phyloP scores from a whole-genome alignment of 768 basidiomycete genomes.

The Rhodotorula paludigena region DNA sequence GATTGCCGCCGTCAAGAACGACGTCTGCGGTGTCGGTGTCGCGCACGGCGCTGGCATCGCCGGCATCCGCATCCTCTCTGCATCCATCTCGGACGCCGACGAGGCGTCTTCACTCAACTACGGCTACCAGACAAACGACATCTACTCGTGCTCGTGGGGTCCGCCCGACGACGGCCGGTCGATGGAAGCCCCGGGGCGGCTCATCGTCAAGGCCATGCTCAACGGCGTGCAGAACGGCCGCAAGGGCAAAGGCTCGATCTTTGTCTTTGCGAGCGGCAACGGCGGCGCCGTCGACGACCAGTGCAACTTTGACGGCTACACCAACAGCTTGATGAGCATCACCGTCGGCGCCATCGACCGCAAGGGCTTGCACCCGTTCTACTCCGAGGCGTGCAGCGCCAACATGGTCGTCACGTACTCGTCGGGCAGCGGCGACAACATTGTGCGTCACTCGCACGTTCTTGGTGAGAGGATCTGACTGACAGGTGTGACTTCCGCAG shows the following conservation, averaged over 20 bases:
- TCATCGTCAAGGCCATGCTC: conserved; percentile 88
- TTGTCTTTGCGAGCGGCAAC: conserved; percentile 96
- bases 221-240: conserved; percentile 90
- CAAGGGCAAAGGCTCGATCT: conserved; percentile 81
- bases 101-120: conserved; percentile 94
- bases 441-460: conserved; percentile 57
- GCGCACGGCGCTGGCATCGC: conserved; percentile 87
- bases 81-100: conserved; percentile 88
- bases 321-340: conserved; percentile 92
- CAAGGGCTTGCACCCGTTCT: conserved; percentile 89
- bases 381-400: conserved; percentile 95
- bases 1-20: conserved; percentile 85
- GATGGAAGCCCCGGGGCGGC: conserved; percentile 87
- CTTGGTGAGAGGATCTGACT: not conserved
- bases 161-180: conserved; percentile 89
- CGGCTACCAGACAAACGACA: conserved; percentile 82
- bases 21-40: conserved; percentile 88
- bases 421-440: conserved; percentile 86
- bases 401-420: conserved; percentile 96
- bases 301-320: conserved; percentile 99
- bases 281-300: conserved; percentile 87
- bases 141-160: conserved; percentile 97
- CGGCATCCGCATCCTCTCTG: conserved; percentile 90
- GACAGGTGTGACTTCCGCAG: conserved; percentile 51
- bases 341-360: conserved; percentile 94